Conservation (phyloP, 176 grass and related monocot genomes). For the Eleusine indica region DNA sequence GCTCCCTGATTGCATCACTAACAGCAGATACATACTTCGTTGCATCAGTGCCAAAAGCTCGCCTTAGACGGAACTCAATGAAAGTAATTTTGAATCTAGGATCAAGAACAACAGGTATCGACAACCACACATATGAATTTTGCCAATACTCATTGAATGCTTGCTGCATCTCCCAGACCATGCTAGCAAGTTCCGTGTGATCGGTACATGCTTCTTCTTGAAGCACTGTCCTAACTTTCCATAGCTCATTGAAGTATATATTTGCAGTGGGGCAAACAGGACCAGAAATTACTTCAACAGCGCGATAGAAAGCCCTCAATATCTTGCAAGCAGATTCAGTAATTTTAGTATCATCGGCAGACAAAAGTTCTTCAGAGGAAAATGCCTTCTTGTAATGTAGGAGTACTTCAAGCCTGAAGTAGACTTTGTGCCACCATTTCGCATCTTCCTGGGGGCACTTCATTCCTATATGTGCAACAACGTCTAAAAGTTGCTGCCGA, state of each 20-base stretch:
- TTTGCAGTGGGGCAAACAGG: conserved; percentile 44
- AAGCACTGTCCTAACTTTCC: conserved; percentile 58
- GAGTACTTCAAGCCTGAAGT: conserved; percentile 56
- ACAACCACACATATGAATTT: conserved; percentile 48
- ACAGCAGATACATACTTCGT: conserved; percentile 40
- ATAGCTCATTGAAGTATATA: conserved; percentile 56
- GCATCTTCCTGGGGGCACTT: conserved; percentile 59
- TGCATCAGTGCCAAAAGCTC: conserved; percentile 49
- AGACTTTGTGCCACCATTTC: conserved; percentile 60
- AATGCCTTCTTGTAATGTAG: conserved; percentile 56
- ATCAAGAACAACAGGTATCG: conserved; percentile 59
- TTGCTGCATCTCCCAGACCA: conserved; percentile 50
- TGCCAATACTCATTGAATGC: conserved; percentile 47
- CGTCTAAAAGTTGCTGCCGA: conserved; percentile 46
- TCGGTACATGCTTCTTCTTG: conserved; percentile 52
- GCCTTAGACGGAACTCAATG: conserved; percentile 54
- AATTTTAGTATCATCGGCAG: conserved; percentile 43
- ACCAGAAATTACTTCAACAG: conserved; percentile 49
- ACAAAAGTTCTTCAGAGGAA: conserved; percentile 41
- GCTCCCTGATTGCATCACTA: conserved; percentile 30
- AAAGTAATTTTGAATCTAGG: conserved; percentile 62
- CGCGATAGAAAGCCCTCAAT: conserved; percentile 54
- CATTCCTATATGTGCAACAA: conserved; percentile 50
- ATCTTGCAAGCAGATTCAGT: conserved; percentile 55
- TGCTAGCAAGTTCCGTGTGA: conserved; percentile 17